Evolutionary conservation across 306 rosid species (phyloP), one percentile per base, ranked within the genome.

Genomic region (Canavalia ensiformis): DNA sequence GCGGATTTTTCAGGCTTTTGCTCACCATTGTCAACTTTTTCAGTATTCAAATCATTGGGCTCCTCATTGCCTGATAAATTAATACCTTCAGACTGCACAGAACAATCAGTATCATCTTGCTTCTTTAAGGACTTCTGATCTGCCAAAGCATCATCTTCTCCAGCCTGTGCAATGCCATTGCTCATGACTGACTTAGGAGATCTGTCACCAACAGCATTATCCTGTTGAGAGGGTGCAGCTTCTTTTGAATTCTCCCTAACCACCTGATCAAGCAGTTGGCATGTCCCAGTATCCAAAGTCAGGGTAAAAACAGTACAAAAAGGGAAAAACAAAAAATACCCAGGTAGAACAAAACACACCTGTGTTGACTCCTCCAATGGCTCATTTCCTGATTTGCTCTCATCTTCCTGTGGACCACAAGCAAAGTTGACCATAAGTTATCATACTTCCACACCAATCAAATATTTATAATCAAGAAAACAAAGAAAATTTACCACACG

Each of bases 151-250:
- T 85, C 91, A 75, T 85, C 92, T 72, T 89, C 91, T 46, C 79
- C 90, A 33, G 84, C 83, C 72, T 67, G 88, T 44, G 82, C 71
- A 68, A 68, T 74, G 81, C 97, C 97, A 82, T 95, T 95, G 81
- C 87, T 83, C 90, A 82, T 56, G 72, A 90, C 86, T 7, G 89
- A 74, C 77, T 77, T 86, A 2, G 88, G 84, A 75, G 90, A 88
- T 47, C 72, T 76, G 30, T 84, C 91, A 37, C 77, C 33, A 52
- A 76, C 81, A 58, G 81, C 77, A 77, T 82, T 85, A 70, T 76
- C 89, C 86, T 82, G 77, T 54, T 85, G 91, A 44, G 88, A 70
- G 9, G 88, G 83, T 29, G 76, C 67, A 63, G 77, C 82, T 66
- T 77, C 88, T 7, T 81, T 73, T 7, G 81, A 74, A 41, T 59